Evolutionary conservation across 2,329 filamentous ascomycete species (phyloP).

Genomic region (Pseudogymnoascus sp.): DNA sequence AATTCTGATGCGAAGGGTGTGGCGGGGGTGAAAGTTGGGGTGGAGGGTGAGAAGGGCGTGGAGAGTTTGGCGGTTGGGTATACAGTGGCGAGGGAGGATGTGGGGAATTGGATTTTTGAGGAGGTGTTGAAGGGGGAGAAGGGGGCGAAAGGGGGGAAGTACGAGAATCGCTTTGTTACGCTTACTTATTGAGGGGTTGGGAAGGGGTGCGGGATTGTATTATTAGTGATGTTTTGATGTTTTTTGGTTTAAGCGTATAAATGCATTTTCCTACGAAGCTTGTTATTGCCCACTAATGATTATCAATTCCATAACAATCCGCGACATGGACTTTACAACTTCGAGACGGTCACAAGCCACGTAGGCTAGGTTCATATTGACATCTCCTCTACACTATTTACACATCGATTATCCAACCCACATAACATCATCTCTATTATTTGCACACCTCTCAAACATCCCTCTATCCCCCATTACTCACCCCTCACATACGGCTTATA

Average conservation of each 20-base stretch:
- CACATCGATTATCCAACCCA: neutral
- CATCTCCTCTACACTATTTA: neutral
- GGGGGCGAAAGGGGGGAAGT: neutral
- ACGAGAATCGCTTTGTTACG: neutral
- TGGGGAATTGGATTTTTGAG: constrained; percentile 30
- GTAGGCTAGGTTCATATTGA: neutral
- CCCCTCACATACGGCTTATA: neutral
- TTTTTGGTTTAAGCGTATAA: neutral
- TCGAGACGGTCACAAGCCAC: neutral
- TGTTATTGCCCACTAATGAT: neutral
- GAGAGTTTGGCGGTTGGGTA: constrained; percentile 29
- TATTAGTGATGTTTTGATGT: neutral
- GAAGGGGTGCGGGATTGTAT: neutral
- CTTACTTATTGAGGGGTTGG: neutral
- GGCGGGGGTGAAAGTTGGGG: constrained; percentile 20
- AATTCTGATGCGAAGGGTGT: constrained; percentile 23
- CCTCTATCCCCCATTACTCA: neutral
- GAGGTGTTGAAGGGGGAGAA: neutral
- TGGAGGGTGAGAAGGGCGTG: constrained; percentile 16
- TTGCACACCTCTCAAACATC: neutral
- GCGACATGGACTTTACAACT: neutral
- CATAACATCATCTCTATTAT: neutral
- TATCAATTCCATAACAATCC: neutral
- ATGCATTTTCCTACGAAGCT: neutral
- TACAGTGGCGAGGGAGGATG: constrained; percentile 29